These are phyloP conservation scores for Rhizodiscina lignyota DNA, from an alignment of 495 filamentous ascomycete genomes.

Conservation along the genomic window DNA sequence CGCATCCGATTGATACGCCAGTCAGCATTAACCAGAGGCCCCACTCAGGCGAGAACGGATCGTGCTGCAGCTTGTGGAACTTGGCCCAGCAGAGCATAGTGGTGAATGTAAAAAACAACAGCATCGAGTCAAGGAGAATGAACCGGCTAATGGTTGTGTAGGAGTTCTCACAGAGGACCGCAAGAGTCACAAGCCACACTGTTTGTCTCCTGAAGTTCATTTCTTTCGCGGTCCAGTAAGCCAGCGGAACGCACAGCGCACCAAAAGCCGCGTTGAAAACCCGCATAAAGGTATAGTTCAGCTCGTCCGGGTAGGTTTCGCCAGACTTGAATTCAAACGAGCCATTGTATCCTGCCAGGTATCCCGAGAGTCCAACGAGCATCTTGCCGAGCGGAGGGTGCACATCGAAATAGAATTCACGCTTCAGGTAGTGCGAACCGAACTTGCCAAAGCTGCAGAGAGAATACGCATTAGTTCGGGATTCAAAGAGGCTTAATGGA, in stretches of 20 bases:
- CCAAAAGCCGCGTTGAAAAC: conserved; percentile 94
- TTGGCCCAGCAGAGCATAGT: conserved; percentile 92
- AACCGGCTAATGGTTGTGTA: conserved; percentile 98
- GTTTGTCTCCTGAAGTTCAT: conserved; percentile 70
- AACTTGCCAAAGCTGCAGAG: conserved; percentile 83
- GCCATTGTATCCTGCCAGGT: conserved; percentile 93
- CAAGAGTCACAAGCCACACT: conserved; percentile 87
- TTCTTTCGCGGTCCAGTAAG: conserved; percentile 87
- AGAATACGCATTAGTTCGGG: background rate
- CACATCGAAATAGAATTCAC: conserved; percentile 99
- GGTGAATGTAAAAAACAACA: conserved; percentile 93
- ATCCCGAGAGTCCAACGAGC: conserved; percentile 89
- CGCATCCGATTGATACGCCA: conserved; percentile 88
- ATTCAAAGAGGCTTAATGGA: background rate
- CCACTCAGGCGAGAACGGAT: conserved; percentile 81
- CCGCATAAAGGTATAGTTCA: conserved; percentile 98
- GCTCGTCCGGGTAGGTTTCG: conserved; percentile 78
- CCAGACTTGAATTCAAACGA: conserved; percentile 99
- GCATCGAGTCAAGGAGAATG: conserved; percentile 94
- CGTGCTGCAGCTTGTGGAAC: conserved; percentile 71
- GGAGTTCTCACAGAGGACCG: conserved; percentile 97
- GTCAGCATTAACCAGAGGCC: conserved; percentile 82
- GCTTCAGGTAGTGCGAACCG: conserved; percentile 94
- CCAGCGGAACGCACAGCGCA: conserved; percentile 78
- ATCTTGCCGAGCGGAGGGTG: conserved; percentile 96